Percentiles rank a stretch among this genome's conserved stretches.
Evolutionary conservation across 75 land plant species (phyloP).

Genomic region (Cupressus sempervirens): DNA sequence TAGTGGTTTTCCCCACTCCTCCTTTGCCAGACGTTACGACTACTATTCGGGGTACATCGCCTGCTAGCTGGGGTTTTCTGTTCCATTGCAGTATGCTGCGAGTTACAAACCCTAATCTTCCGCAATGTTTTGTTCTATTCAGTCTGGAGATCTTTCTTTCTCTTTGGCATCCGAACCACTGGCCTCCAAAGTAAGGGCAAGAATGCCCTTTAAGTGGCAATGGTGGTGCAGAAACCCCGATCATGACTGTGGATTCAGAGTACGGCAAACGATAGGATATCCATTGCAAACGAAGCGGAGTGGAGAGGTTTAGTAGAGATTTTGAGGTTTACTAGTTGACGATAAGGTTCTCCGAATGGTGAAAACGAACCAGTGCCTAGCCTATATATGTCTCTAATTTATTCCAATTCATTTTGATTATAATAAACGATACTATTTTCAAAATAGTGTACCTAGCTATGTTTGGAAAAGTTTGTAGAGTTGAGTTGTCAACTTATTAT

Average conservation of each 20-base stretch:
- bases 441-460: too few relatives aligned
- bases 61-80: slow-evolving; percentile 79
- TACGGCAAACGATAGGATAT: background rate
- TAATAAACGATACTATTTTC: too few relatives aligned
- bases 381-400: too few relatives aligned
- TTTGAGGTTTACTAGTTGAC: background rate
- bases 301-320: background rate
- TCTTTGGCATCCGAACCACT: background rate
- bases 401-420: too few relatives aligned
- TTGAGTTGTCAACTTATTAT: too few relatives aligned
- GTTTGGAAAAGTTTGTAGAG: too few relatives aligned
- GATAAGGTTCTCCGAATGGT: too few relatives aligned
- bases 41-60: slow-evolving; percentile 81
- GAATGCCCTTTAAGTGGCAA: background rate
- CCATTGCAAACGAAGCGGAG: background rate
- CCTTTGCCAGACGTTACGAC: slow-evolving; percentile 98
- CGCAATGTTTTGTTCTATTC: background rate
- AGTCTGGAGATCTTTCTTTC: background rate
- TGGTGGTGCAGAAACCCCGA: background rate
- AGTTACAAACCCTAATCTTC: background rate
- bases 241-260: background rate
- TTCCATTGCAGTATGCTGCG: slow-evolving; percentile 64
- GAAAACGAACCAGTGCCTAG: too few relatives aligned
- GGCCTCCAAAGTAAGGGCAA: background rate
- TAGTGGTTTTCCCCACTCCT: slow-evolving; percentile 96